Evolutionary conservation across 495 filamentous ascomycete genomes (phyloP).

Genomic region (Oidiodendron maius): DNA sequence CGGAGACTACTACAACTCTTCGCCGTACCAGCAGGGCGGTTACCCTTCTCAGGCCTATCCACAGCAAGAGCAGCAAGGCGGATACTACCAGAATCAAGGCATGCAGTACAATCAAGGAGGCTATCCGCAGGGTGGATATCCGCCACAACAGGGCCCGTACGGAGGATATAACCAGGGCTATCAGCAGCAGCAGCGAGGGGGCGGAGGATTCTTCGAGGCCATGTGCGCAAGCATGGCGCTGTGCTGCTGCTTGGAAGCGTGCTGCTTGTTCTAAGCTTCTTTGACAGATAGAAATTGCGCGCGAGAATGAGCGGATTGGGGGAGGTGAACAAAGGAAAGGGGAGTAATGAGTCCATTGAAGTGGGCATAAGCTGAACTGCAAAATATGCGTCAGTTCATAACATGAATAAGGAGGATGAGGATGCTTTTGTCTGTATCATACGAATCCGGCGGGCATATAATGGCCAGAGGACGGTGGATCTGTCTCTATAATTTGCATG

Average conservation of each 20-base stretch:
- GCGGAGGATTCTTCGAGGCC: conserved; percentile 13
- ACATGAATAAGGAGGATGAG: too few species aligned
- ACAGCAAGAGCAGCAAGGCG: neutral
- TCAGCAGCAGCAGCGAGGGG: conserved; percentile 4
- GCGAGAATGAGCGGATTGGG: neutral
- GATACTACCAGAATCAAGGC: conserved; percentile 16
- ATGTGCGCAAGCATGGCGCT: conserved; percentile 18
- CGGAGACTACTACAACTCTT: conserved; percentile 2
- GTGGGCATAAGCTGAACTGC: too few species aligned
- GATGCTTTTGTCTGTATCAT: too few species aligned
- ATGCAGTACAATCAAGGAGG: too few species aligned
- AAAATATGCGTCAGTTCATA: too few species aligned
- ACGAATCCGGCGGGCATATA: too few species aligned
- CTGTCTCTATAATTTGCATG: too few species aligned
- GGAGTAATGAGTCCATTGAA: too few species aligned
- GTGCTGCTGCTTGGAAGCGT: conserved; percentile 25
- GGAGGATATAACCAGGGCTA: conserved; percentile 9
- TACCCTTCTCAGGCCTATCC: neutral
- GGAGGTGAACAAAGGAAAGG: neutral
- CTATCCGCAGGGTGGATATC: too few species aligned
- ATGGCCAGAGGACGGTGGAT: too few species aligned
- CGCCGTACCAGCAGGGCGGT: conserved; percentile 1
- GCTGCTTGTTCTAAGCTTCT: conserved; percentile 18
- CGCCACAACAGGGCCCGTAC: conserved; percentile 15
- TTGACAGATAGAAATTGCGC: neutral